Evolutionary conservation across 331 rosid genomes (phyloP), one percentile per base, ranked within the genome.

Genomic region (Cucumis variabilis): DNA sequence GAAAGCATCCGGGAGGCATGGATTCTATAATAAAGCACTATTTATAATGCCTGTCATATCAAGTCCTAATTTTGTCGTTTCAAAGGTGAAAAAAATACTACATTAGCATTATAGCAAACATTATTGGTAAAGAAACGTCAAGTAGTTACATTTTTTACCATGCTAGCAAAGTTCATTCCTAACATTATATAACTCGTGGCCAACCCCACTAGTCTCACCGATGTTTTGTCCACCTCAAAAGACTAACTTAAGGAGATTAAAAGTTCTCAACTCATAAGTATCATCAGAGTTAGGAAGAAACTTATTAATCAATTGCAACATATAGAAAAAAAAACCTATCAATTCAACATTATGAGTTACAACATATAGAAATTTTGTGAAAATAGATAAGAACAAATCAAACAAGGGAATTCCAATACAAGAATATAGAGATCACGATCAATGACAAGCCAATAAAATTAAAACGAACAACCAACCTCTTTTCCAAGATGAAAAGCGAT

Each of bases 401-500:
- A 63, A 63, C 68, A 63, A 63, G 77, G 17, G 53, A 72, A 20
- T 70, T 28, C 15, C 68, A 85, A 15, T 28, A 25, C 30, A 84
- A 66, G 87, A 17, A 84, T 66, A 5, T 68, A 62, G 60, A 7
- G 30, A 37, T 66, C 50, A 44, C 60, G 2, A 65, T 84, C 28
- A 66, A 24, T 44, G 63, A 69, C 9, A 1, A 48, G 63, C 87
- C 63, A 28, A 84, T 17, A 30, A 72, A 15, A 25, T 30, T 51
- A 27, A 50, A 68, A 24, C 44, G 41, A n/a, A 24, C 44, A 63
- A n/a, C 74, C 62, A 77, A 96, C 99, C 97, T 97, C 98, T 86
- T 96, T 97, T 17, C 98, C 99, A 30, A 97, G 96, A 53, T 96
- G 92, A 86, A 97, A 96, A 82, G 99, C 99, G 0, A 96, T 97